Base-by-base conservation (phyloP, 192 early-diverging fungal species). In the Mortierella alpina region DNA sequence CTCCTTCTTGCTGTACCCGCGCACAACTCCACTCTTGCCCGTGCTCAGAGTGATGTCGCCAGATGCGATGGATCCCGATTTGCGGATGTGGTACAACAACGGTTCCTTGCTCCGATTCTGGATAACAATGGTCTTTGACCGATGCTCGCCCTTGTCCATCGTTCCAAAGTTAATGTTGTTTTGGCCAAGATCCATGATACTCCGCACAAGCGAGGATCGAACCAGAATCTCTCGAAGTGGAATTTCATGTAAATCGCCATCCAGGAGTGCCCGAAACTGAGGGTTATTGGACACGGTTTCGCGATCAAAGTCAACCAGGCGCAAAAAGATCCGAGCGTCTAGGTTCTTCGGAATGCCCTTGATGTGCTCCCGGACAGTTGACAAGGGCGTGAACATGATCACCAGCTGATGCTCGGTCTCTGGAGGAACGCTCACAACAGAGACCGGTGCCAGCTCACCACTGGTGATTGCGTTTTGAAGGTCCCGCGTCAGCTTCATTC, bases 111-210 rank as follows among this genome's bases (percentile, higher is more conserved):
- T 92, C 18, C 94, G 93, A 81, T 99, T 98, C 61, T 95, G 92
- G 47, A 98, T 89, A 11, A 95, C 84, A 23, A 99, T 94, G 17
- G 92, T 89, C 77, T 97, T 97, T 50, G 92, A 94, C 50, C 94
- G 87, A 51, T 90, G 88, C 75, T 93, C 92, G 75, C 96, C 94
- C 52, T 91, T 91, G 77, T 98, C 95, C 63, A 98, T 87, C 22
- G 89, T 87, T 42, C 98, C 98, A 84, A 99, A 97, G 63, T 98
- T 98, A 84, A 98, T 98, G 82, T 96, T 94, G 74, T 95, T 95
- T 75, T 99, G 98, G 20, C 96, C 96, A 2, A 99, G 82, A 49
- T 96, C 96, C 88, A 99, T 95, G 49, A 94, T 86, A 7, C 95
- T 93, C 31, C 92, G 86, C 67, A 92, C 94, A 22, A 98, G 86